These are phyloP conservation scores for Ophiosphaerella herpotricha DNA, from an alignment of 2,329 filamentous ascomycete genomes.

Conservation along the genomic window DNA sequence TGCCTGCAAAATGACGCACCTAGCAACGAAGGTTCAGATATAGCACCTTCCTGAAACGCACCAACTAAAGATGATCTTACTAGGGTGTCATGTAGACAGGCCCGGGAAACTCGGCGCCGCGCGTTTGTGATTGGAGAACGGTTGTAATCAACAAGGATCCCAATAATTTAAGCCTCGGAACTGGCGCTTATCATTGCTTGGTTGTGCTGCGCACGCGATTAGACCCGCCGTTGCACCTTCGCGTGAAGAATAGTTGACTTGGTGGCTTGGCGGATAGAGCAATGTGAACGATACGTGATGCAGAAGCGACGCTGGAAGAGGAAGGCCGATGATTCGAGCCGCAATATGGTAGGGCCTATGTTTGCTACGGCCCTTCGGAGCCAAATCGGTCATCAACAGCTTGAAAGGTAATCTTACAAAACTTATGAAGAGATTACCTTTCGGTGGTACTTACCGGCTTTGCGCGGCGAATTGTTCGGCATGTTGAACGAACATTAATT, in stretches of 20 bases:
- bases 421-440: too few species aligned
- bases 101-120: neutral
- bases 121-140: slow-evolving; percentile 7
- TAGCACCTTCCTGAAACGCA: slow-evolving; percentile 20
- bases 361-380: too few species aligned
- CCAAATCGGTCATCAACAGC: too few species aligned
- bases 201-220: slow-evolving; percentile 1
- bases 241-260: neutral
- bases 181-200: slow-evolving; percentile 24
- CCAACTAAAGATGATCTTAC: slow-evolving; percentile 1
- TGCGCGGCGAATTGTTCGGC: too few species aligned
- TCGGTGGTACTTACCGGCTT: too few species aligned
- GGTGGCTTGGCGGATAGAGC: neutral
- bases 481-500: too few species aligned
- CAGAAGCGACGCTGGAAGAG: neutral
- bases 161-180: slow-evolving; percentile 16
- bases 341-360: too few species aligned
- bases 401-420: too few species aligned
- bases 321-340: neutral
- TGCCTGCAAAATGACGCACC: slow-evolving; percentile 13
- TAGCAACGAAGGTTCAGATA: neutral
- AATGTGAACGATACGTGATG: neutral
- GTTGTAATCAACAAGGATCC: neutral
- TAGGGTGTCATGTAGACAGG: neutral
- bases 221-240: neutral